These are phyloP conservation scores for Podochytrium sp. DNA, from an alignment of 192 early-diverging fungal species.

Conservation along the genomic window DNA sequence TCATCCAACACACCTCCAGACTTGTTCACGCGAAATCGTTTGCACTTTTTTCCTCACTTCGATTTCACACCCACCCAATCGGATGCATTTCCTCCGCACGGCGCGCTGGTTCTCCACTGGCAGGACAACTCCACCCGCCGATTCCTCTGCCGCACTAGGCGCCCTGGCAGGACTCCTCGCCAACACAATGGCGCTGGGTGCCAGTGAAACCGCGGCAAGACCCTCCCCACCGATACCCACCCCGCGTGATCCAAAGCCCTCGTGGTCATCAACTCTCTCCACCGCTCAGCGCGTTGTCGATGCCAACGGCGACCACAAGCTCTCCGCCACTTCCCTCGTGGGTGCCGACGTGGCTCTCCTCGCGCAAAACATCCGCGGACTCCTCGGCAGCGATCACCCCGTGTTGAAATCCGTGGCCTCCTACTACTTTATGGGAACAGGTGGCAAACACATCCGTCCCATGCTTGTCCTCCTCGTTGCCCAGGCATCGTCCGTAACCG, in stretches of 20 bases:
- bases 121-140: too few relatives aligned
- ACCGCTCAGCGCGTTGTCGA: not conserved
- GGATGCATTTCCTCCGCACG: too few relatives aligned
- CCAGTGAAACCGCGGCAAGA: too few relatives aligned
- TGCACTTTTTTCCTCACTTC: too few relatives aligned
- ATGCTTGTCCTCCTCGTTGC: slow-evolving; percentile 88
- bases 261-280: not conserved
- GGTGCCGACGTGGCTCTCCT: slow-evolving; percentile 84
- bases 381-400: slow-evolving; percentile 87
- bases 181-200: not conserved
- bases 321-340: slow-evolving; percentile 78
- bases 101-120: too few relatives aligned
- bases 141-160: too few relatives aligned
- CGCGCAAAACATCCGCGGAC: slow-evolving; percentile 79
- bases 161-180: not conserved
- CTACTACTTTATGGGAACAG: slow-evolving; percentile 84
- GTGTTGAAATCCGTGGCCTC: slow-evolving; percentile 85
- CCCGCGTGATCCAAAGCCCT: too few relatives aligned
- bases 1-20: too few relatives aligned
- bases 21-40: too few relatives aligned
- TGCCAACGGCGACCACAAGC: not conserved
- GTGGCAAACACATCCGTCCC: slow-evolving; percentile 90
- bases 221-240: too few relatives aligned
- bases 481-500: slow-evolving; percentile 56
- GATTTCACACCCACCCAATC: too few relatives aligned